Evolutionary conservation across 2,329 filamentous ascomycete species (phyloP), one percentile per base, ranked within the genome.

Genomic region (Exophiala alcalophila): DNA sequence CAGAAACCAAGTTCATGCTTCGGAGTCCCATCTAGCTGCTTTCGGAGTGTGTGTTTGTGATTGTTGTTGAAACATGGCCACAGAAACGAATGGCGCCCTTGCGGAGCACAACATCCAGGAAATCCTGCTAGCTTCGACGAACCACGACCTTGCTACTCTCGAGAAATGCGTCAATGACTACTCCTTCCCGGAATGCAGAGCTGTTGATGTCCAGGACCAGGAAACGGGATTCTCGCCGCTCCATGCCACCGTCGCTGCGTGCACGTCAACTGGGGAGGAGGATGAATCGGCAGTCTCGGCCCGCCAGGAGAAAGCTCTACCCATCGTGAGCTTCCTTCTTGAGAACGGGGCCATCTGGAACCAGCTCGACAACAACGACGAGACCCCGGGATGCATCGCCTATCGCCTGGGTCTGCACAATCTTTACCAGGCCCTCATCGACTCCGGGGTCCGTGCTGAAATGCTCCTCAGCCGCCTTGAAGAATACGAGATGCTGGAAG

Each of bases 291-390:
- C 68, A 16, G 65, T 68, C 18, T 56, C 66, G 39, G 24, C 16
- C 24, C n/a, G 15, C 12, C 35, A 42, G 61, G 65, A 55, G 4
- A 28, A 57, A 5, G 39, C 57, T 31, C 39, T 57, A 28, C 78
- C 81, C 38, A 83, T 83, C 0, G 70, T 96, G 4, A 77, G 78
- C 54, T 78, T 92, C 59, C 74, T 97, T 5, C 80, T 97, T 47
- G 77, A 90, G 59, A 84, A 85, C 55, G 92, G 92, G 21, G 92
- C 88, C 8, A 96, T 97, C 56, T 98, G 92, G 92, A 98, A 98
- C 68, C 90, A 96, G 62, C 72, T 97, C 42, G 88, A 97, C 64
- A 68, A 73, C 54, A 83, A 86, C 56, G 78, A 88, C 57, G 91
- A 97, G 72, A 97, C 92, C 3, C 89, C 92, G 0, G 92, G 89